phyloP scores from a whole-genome alignment of 1,139 yeast species.

The Protomyces arabidopsidicola region DNA sequence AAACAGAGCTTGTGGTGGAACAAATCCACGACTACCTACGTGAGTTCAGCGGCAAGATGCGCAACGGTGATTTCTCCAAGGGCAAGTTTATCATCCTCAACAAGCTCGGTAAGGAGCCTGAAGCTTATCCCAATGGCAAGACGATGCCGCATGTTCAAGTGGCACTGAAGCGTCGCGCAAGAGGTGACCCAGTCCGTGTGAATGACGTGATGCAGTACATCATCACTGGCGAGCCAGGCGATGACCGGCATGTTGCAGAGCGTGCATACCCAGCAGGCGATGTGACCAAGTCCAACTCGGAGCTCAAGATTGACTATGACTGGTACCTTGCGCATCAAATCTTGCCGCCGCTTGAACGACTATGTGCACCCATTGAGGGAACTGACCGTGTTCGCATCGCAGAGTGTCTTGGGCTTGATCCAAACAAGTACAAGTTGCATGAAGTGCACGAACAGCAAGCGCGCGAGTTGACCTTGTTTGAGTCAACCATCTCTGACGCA shows the following conservation, averaged over 20 bases:
- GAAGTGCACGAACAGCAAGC: conserved; percentile 40
- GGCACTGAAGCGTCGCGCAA: conserved; percentile 69
- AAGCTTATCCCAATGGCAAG: conserved; percentile 51
- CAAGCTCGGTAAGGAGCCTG: conserved; percentile 44
- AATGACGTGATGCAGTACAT: conserved; percentile 89
- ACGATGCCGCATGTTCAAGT: conserved; percentile 92
- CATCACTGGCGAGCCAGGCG: conserved; percentile 52
- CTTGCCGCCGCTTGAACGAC: conserved; percentile 83
- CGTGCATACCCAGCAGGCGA: conserved; percentile 35
- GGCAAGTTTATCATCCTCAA: conserved; percentile 46
- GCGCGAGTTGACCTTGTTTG: conserved; percentile 63
- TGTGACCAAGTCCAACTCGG: conserved; percentile 34
- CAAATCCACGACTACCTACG: conserved; percentile 72
- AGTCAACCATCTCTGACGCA: conserved; percentile 71
- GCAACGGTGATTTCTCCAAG: conserved; percentile 56
- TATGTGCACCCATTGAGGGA: conserved; percentile 81
- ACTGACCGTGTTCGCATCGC: conserved; percentile 78
- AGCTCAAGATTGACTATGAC: conserved; percentile 63
- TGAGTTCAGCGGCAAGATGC: conserved; percentile 54
- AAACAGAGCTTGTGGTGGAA: conserved; percentile 70
- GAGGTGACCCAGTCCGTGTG: conserved; percentile 80
- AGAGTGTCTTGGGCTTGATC: conserved; percentile 68
- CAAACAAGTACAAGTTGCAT: conserved; percentile 52
- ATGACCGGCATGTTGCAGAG: conserved; percentile 34
- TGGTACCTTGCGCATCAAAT: conserved; percentile 85